Evolutionary conservation across 1,139 yeast genomes (phyloP).

Genomic region (Scheffersomyces lignicola): DNA sequence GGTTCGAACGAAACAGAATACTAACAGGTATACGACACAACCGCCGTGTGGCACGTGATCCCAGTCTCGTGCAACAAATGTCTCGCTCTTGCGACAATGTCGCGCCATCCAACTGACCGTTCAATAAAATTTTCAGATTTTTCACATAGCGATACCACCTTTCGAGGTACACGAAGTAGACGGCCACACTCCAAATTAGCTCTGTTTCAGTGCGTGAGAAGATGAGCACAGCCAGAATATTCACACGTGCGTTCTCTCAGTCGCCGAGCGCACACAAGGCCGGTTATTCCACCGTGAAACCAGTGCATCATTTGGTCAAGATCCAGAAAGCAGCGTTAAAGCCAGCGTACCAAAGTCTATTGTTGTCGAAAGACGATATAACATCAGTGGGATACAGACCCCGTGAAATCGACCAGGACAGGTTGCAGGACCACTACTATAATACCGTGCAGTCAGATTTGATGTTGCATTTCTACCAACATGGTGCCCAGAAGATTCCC

Average conservation of each 20-base stretch:
- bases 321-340: slow-evolving; percentile 70
- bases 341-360: slow-evolving; percentile 67
- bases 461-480: slow-evolving; percentile 73
- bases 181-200: too few species aligned
- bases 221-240: slow-evolving; percentile 15
- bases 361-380: slow-evolving; percentile 67
- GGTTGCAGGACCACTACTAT: slow-evolving; percentile 75
- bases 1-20: too few species aligned
- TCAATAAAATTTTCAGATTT: neutral
- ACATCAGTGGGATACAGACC: slow-evolving; percentile 80
- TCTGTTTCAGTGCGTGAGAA: too few species aligned
- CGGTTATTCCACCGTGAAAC: slow-evolving; percentile 78
- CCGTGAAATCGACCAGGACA: slow-evolving; percentile 67
- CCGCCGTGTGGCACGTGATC: too few species aligned
- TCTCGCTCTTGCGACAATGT: too few species aligned
- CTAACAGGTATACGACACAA: too few species aligned
- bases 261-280: slow-evolving; percentile 48
- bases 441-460: slow-evolving; percentile 76
- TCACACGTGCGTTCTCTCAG: slow-evolving; percentile 48
- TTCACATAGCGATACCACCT: neutral
- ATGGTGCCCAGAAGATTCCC: slow-evolving; percentile 49
- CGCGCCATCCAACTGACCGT: too few species aligned
- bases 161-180: neutral
- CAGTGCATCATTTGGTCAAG: slow-evolving; percentile 87
- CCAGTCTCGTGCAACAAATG: too few species aligned